Conservation (phyloP, 768 basidiomycete species). For the Rhodotorula diobovata region DNA sequence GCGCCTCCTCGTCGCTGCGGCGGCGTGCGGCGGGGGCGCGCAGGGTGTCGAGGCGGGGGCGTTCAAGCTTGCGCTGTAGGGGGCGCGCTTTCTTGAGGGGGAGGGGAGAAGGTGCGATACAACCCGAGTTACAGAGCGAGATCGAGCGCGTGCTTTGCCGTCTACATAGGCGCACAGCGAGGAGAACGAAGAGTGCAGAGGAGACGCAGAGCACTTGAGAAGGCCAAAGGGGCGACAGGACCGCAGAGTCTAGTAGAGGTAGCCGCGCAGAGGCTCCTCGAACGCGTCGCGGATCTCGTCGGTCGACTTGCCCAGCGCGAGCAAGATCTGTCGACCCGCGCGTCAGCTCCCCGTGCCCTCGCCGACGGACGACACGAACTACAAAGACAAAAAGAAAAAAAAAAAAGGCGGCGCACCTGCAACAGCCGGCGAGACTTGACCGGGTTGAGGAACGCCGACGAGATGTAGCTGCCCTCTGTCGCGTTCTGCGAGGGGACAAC, state of each 20-base stretch:
- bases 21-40: conserved; percentile 1
- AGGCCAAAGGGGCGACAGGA: too few relatives aligned
- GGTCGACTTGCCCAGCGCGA: conserved; percentile 20
- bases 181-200: too few relatives aligned
- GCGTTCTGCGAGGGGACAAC: background rate
- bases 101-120: too few relatives aligned
- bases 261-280: conserved; percentile 19
- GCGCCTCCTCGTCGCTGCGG: background rate
- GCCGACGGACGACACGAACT: too few relatives aligned
- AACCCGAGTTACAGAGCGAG: too few relatives aligned
- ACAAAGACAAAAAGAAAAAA: background rate
- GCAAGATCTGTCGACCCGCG: conserved; percentile 6
- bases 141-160: too few relatives aligned
- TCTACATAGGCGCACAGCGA: too few relatives aligned
- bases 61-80: conserved; percentile 11
- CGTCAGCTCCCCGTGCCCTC: too few relatives aligned
- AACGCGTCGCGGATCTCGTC: conserved; percentile 29
- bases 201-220: too few relatives aligned
- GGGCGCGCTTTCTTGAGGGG: too few relatives aligned
- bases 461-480: background rate
- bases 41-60: background rate
- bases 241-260: conserved; percentile 19
- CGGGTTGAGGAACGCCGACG: conserved; percentile 27
- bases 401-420: conserved; percentile 1
- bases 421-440: conserved; percentile 32